Evolutionary conservation across 768 basidiomycete species (phyloP), one percentile per base, ranked within the genome.

Genomic region (Suillus bovinus): DNA sequence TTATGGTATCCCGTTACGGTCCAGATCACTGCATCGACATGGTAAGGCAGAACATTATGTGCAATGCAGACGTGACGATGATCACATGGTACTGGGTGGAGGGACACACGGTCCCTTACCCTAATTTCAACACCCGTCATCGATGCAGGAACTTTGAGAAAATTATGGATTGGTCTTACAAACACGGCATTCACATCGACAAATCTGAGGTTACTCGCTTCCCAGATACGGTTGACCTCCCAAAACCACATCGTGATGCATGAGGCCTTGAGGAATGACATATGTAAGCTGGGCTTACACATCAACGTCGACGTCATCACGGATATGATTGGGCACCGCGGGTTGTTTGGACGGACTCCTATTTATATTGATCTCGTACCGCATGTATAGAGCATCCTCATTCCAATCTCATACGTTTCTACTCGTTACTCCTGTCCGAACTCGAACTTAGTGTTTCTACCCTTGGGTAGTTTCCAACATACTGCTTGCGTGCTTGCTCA

Each of bases 1-100:
- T 39, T 11, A 39, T 34, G 24, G 24, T 31, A 11, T 16, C 36
- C 31, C 29, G 20, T 33, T 52, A 31, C 50, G 29, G 10, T 52
- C 5, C 27, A 65, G 64, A 64, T 33, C 53, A 52, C 27, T 66
- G 64, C 41, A 24, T 66, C 34, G 64, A 66, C 20, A 38, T 57
- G 41, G 22, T 61, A 27, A 53, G 64, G 17, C 62, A 66, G 49
- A 63, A 41, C n/a, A 16, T 66, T 20, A 66, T 66, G 63, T 66
- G 64, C 34, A 46, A 52, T 31, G 52, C 64, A 3, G 59, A 66
- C 36, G n/a, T 58, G 24, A 60, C 54, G n/a, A 61, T 66, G 63
- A 59, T 66, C 9, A 14, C 44, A 14, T 66, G 63, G 59, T 34
- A 66, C 59, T 66, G 65, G 65, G 42, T 66, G 24, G 17, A 39